Percentiles rank a stretch among this genome's conserved stretches.
These are phyloP conservation scores for Suhomyces sp. DNA, from an alignment of 805 yeast species.

Conservation along the genomic window DNA sequence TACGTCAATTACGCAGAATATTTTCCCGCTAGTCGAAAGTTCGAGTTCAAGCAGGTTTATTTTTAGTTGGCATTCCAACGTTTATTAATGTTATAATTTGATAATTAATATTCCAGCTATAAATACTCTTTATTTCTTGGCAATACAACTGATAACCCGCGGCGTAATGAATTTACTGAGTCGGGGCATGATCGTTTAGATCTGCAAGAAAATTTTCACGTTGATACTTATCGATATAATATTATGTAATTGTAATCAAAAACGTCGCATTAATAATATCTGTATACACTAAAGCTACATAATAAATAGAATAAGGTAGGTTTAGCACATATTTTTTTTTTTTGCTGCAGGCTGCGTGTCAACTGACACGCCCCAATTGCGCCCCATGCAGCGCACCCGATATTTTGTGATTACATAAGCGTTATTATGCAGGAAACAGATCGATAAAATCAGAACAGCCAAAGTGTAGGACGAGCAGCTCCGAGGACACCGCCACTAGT, in stretches of 20 bases:
- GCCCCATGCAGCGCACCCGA: background rate
- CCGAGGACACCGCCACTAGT: background rate
- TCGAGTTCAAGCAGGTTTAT: constrained; percentile 46
- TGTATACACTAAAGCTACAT: background rate
- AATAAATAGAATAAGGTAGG: background rate
- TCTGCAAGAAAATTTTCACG: background rate
- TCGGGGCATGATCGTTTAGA: background rate
- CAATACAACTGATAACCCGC: background rate
- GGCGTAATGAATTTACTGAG: background rate
- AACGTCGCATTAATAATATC: background rate
- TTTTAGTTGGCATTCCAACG: constrained; percentile 7
- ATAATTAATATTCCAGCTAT: too few relatives aligned
- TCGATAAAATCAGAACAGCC: background rate
- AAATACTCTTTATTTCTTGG: too few relatives aligned
- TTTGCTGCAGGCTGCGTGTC: background rate
- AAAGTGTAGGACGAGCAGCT: background rate
- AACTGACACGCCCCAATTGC: background rate
- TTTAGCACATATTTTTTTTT: background rate
- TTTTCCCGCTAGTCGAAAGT: constrained; percentile 54
- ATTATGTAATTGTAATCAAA: too few relatives aligned
- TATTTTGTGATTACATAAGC: background rate
- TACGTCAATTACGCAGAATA: constrained; percentile 70
- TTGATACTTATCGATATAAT: background rate
- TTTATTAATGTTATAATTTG: too few relatives aligned
- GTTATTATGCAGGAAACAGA: background rate